These are phyloP conservation scores for Penicillium sp. DNA, from an alignment of 2,329 filamentous ascomycete species.

Conservation along the genomic window DNA sequence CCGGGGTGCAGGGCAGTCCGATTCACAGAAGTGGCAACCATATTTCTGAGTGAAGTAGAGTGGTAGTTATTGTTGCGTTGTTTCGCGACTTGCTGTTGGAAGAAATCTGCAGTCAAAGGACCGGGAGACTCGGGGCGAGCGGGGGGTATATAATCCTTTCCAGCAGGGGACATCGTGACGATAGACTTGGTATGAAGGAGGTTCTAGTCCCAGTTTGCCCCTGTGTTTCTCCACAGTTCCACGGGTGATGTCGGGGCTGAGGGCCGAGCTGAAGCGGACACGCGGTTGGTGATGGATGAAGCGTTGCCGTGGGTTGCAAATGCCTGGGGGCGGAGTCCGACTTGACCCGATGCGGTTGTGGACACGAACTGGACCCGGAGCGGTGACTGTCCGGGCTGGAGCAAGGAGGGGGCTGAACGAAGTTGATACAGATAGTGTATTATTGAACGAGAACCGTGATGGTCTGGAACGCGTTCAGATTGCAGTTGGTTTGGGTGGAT, in stretches of 20 bases:
- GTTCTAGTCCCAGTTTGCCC: slow-evolving; percentile 23
- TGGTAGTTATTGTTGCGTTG: slow-evolving; percentile 60
- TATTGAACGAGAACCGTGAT: not conserved
- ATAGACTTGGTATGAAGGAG: slow-evolving; percentile 23
- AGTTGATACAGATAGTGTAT: not conserved
- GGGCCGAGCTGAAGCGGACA: slow-evolving; percentile 24
- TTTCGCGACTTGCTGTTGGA: slow-evolving; percentile 57
- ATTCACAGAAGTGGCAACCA: slow-evolving; percentile 67
- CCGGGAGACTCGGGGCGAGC: slow-evolving; percentile 44
- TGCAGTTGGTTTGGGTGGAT: not conserved
- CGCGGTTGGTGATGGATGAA: slow-evolving; percentile 21
- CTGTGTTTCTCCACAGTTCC: slow-evolving; percentile 40
- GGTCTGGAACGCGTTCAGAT: not conserved
- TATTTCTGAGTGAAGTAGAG: slow-evolving; percentile 54
- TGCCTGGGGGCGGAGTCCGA: slow-evolving; percentile 26
- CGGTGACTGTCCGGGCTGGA: not conserved
- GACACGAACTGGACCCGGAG: slow-evolving; percentile 25
- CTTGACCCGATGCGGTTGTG: slow-evolving; percentile 28
- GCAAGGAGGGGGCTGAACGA: not conserved
- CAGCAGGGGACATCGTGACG: slow-evolving; percentile 31
- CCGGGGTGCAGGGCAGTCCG: slow-evolving; percentile 87
- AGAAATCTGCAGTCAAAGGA: slow-evolving; percentile 55
- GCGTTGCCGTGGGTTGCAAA: slow-evolving; percentile 26
- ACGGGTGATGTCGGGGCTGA: slow-evolving; percentile 41
- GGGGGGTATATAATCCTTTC: slow-evolving; percentile 46